Evolutionary conservation across 345 rosid genomes (phyloP).

Genomic region (Populus simonii): DNA sequence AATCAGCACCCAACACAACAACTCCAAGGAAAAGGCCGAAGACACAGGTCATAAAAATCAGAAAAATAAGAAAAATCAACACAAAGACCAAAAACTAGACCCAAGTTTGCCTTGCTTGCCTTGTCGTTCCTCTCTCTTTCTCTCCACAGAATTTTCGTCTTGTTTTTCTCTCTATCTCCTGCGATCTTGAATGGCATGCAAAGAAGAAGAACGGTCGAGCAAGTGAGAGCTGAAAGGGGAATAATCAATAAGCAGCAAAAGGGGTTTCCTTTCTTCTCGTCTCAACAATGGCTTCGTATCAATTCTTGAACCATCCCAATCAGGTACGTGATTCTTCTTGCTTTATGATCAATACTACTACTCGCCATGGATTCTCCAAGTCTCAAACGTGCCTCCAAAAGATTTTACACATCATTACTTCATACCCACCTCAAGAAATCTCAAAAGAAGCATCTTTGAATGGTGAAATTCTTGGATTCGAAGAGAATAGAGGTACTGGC

Average conservation of each 20-base stretch:
- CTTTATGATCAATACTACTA: background rate
- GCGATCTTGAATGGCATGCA: constrained; percentile 1
- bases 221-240: background rate
- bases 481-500: constrained; percentile 20
- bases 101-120: background rate
- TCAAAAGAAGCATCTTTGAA: background rate
- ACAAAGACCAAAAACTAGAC: background rate
- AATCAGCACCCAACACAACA: background rate
- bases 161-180: background rate
- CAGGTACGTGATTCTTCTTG: constrained; percentile 27
- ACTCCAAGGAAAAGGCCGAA: background rate
- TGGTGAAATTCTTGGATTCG: background rate
- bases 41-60: background rate
- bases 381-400: constrained; percentile 38
- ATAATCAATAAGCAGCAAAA: background rate
- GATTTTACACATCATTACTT: constrained; percentile 35
- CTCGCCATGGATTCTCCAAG: constrained; percentile 31
- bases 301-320: constrained; percentile 5
- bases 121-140: background rate
- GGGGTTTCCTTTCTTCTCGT: background rate
- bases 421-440: constrained; percentile 13
- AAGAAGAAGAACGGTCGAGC: background rate
- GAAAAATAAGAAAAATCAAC: background rate
- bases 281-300: constrained; percentile 3
- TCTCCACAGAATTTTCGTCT: background rate